Base-by-base conservation (phyloP, 148 eudicot genomes). In the Spergularia bocconei region DNA sequence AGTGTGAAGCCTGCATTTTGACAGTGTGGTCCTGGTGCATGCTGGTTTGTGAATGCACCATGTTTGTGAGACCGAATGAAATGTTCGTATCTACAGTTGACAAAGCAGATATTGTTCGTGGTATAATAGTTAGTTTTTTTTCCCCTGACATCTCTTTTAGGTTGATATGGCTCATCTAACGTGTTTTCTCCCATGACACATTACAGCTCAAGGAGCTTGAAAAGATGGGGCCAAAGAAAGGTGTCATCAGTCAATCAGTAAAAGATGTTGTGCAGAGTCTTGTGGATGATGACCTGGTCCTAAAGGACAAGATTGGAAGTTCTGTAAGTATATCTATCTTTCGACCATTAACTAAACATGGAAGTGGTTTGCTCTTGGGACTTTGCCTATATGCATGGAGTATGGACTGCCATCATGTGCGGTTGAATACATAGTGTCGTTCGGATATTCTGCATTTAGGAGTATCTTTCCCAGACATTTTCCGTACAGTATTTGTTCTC, bases 151-250 rank as follows among this genome's bases (percentile, higher is more conserved):
- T 11, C 54, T 63, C 41, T 6, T 47, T 65, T 44, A 44, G 10
- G 48, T 44, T 44, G 36, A 16, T 16, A 67, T 48, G 64, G 69
- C 74, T 67, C 39, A 75, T 63, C 25, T 78, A 19, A 38, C 75
- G 20, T 60, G 64, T 55, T 63, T 44, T 0, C 48, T 9, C 48
- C 7, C 48, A 4, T 44, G 48, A 6, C 48, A 6, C 21, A 38
- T 82, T 79, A 68, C 84, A 95, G 98, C 97, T 92, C 44, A 95
- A 95, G 87, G 98, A 92, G 86, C 98, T 95, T 77, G 98, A 95
- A 87, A 95, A 92, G 90, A 57, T 81, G 83, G 98, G 98, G 55
- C 97, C 98, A 19, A 95, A 89, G 82, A 95, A 94, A 85, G 98
- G 97, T 78, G 98, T 95, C 29, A 95, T 95, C 80, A 86, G 82